Evolutionary conservation across 2,329 filamentous ascomycete species (phyloP).

Genomic region (Gnomoniopsis smithogilvyi): DNA sequence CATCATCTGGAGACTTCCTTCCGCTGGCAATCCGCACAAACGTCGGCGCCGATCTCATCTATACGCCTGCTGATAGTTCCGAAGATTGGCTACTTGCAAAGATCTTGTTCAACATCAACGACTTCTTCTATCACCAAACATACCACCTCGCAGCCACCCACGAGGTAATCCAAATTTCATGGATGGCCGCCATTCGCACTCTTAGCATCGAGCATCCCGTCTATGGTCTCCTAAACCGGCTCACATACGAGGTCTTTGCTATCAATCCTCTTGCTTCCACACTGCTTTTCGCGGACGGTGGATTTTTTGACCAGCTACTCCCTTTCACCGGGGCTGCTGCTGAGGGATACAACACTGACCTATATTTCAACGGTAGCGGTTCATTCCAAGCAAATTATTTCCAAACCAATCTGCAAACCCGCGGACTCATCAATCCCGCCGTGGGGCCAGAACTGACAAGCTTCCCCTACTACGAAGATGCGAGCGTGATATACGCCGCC

Average conservation of each 20-base stretch:
- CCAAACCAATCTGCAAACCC: conserved; percentile 29
- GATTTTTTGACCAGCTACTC: conserved; percentile 29
- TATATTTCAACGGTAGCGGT: conserved; percentile 27
- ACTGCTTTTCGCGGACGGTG: conserved; percentile 26
- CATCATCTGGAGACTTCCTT: conserved; percentile 36
- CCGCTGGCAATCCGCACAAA: conserved; percentile 46
- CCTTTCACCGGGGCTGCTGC: conserved; percentile 26
- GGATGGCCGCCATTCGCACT: conserved; percentile 41
- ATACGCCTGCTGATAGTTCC: conserved; percentile 40
- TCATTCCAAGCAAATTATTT: conserved; percentile 37
- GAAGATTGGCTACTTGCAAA: conserved; percentile 50
- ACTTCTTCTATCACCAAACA: conserved; percentile 41
- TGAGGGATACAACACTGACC: conserved; percentile 24
- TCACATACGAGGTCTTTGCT: conserved; percentile 28
- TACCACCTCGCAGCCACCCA: conserved; percentile 40
- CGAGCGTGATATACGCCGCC: conserved; percentile 29
- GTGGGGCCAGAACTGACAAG: neutral
- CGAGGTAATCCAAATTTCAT: conserved; percentile 38
- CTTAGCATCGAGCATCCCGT: conserved; percentile 42
- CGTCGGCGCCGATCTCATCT: conserved; percentile 36
- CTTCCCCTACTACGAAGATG: conserved; percentile 44
- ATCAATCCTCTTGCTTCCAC: conserved; percentile 24
- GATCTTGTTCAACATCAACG: conserved; percentile 44
- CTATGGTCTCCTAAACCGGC: conserved; percentile 32
- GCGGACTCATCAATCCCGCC: conserved; percentile 35